These are phyloP conservation scores for Microdochium paspali DNA, from an alignment of 2,329 filamentous ascomycete species.

Conservation along the genomic window DNA sequence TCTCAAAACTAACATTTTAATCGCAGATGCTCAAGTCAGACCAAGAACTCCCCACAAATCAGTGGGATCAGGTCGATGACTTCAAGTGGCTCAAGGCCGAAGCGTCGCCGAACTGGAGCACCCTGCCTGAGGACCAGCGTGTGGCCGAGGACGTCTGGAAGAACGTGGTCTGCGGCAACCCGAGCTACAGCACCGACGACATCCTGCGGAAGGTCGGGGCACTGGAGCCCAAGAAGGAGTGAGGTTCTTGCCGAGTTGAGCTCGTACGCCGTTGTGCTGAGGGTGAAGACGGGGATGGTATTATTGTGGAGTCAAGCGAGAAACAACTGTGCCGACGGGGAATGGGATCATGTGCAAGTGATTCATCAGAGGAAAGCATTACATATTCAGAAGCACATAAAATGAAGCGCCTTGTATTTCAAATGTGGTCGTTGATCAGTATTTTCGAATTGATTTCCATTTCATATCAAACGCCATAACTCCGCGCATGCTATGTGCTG, in stretches of 20 bases:
- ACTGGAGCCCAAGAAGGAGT: constrained; percentile 1
- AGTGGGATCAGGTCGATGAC: constrained; percentile 88
- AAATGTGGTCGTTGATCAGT: no score
- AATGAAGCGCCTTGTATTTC: no score
- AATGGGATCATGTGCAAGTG: background rate
- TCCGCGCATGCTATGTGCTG: background rate
- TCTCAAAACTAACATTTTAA: constrained; percentile 10
- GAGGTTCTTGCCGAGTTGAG: no score
- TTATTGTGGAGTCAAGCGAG: no score
- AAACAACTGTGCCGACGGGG: no score
- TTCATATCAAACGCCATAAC: background rate
- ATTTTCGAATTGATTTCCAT: background rate
- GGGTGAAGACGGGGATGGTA: no score
- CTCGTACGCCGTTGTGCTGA: no score
- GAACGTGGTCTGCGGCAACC: constrained; percentile 54
- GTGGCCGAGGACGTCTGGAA: constrained; percentile 60
- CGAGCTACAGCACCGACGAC: constrained; percentile 52
- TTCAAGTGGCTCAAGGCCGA: constrained; percentile 94
- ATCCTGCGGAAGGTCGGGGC: constrained; percentile 48
- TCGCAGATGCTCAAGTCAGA: constrained; percentile 15
- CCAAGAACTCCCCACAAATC: constrained; percentile 39
- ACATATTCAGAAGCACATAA: background rate
- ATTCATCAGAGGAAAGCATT: constrained; percentile 1
- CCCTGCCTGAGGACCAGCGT: constrained; percentile 51
- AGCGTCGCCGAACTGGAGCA: constrained; percentile 79